phyloP scores from a whole-genome alignment of 257 asterid species.

The Cinchona pubescens region DNA sequence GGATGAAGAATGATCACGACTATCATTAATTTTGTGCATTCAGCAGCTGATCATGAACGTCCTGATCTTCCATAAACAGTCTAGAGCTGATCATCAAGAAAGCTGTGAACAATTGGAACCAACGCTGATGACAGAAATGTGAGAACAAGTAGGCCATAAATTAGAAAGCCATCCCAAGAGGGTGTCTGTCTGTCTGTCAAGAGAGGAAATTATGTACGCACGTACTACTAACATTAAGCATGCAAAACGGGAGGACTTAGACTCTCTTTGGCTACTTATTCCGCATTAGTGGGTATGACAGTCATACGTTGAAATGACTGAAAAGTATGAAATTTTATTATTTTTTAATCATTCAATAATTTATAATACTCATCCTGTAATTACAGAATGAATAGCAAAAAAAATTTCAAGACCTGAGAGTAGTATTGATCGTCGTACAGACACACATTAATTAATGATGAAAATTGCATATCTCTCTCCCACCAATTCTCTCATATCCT shows the following conservation, averaged over 20 bases:
- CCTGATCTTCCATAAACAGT: slow-evolving; percentile 7
- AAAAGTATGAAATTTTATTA: too few species aligned
- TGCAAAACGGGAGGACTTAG: slow-evolving; percentile 14
- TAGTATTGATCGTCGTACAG: slow-evolving; percentile 15
- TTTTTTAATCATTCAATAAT: too few species aligned
- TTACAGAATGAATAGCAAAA: too few species aligned
- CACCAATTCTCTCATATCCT: slow-evolving; percentile 1
- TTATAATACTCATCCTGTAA: too few species aligned
- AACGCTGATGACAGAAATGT: slow-evolving; percentile 8
- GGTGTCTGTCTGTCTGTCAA: too few species aligned
- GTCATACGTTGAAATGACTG: too few species aligned
- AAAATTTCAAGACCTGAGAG: too few species aligned
- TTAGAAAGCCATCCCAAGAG: too few species aligned
- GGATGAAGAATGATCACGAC: background rate
- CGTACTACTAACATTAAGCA: too few species aligned
- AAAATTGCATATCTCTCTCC: background rate
- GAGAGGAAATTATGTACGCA: slow-evolving; percentile 6
- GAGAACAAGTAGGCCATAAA: background rate
- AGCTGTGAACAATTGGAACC: background rate
- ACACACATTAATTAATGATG: slow-evolving; percentile 1
- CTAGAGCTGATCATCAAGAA: background rate
- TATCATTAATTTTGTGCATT: background rate
- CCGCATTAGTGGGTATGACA: too few species aligned
- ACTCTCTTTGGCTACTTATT: too few species aligned
- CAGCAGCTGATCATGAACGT: background rate